Conservation (phyloP, 805 yeast species). For the Nakazawaea wickerhamii region DNA sequence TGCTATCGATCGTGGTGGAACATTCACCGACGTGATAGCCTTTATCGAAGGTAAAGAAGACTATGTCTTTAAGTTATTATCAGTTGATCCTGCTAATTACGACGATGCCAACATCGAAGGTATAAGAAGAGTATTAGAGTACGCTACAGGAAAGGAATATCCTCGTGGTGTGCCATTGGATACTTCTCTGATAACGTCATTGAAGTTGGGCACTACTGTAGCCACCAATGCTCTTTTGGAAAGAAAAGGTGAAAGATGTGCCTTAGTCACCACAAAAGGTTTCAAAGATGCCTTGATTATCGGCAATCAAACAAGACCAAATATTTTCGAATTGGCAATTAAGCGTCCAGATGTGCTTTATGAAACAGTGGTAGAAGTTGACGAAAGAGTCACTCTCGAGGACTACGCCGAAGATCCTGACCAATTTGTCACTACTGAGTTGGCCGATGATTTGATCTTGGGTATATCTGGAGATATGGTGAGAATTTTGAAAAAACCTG, state of each 20-base stretch:
- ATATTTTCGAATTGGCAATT: slow-evolving; percentile 79
- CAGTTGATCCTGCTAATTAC: slow-evolving; percentile 86
- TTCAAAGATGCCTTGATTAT: slow-evolving; percentile 76
- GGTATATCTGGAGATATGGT: slow-evolving; percentile 71
- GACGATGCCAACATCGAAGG: slow-evolving; percentile 93
- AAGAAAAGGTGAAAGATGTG: slow-evolving; percentile 86
- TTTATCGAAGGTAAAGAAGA: slow-evolving; percentile 52
- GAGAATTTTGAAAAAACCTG: slow-evolving; percentile 48
- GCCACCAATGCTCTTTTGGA: slow-evolving; percentile 95
- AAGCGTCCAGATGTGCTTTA: slow-evolving; percentile 67
- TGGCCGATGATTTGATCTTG: slow-evolving; percentile 28
- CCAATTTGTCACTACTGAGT: slow-evolving; percentile 17
- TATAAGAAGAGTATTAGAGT: slow-evolving; percentile 69
- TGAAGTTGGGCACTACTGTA: slow-evolving; percentile 91
- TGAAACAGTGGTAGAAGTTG: slow-evolving; percentile 73
- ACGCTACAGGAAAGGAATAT: slow-evolving; percentile 44
- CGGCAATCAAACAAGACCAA: slow-evolving; percentile 90
- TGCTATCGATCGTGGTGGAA: slow-evolving; percentile 62
- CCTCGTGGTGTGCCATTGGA: slow-evolving; percentile 60
- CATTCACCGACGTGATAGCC: slow-evolving; percentile 74
- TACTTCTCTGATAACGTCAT: slow-evolving; percentile 55
- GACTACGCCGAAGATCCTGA: slow-evolving; percentile 74
- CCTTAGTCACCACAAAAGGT: slow-evolving; percentile 82
- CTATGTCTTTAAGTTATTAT: slow-evolving; percentile 68
- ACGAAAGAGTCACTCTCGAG: slow-evolving; percentile 84